A percentile compares a stretch with the other conserved stretches of the same genome.
Evolutionary conservation across 148 eudicot species (phyloP).

Genomic region (Vaccinium myrtillus): DNA sequence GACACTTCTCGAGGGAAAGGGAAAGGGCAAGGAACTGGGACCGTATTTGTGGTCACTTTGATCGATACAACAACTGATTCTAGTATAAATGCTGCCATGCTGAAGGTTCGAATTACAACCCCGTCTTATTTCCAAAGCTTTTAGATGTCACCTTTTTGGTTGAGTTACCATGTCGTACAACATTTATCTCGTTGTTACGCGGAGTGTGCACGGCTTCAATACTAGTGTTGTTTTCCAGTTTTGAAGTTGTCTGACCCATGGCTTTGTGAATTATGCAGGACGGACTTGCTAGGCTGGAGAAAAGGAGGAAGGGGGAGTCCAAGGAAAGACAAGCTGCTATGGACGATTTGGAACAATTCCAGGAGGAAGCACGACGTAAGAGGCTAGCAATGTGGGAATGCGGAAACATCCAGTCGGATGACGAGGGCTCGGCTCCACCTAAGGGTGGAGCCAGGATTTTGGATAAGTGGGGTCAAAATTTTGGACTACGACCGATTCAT

Average conservation of each 20-base stretch:
- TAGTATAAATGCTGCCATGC: slow-evolving; percentile 71
- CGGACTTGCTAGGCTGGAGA: slow-evolving; percentile 83
- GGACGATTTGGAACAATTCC: slow-evolving; percentile 68
- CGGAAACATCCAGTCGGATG: slow-evolving; percentile 79
- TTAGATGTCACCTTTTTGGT: background rate
- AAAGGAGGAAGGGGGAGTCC: slow-evolving; percentile 58
- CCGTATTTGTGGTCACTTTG: slow-evolving; percentile 63
- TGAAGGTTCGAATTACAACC: slow-evolving; percentile 52
- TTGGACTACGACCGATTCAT: no score
- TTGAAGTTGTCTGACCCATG: background rate
- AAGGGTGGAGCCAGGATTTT: background rate
- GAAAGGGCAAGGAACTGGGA: slow-evolving; percentile 92
- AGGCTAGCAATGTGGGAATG: slow-evolving; percentile 85
- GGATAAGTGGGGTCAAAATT: no score
- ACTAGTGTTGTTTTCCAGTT: background rate
- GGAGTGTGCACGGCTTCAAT: no score
- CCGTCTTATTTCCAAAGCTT: slow-evolving; percentile 11
- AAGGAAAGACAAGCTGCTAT: slow-evolving; percentile 48
- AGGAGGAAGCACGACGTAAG: slow-evolving; percentile 59
- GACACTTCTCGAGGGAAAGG: slow-evolving; percentile 84
- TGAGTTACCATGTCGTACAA: background rate
- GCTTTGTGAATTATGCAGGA: slow-evolving; percentile 42
- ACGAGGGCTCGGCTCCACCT: slow-evolving; percentile 68
- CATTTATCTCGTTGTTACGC: no score
- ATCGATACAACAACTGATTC: slow-evolving; percentile 46